Conservation (phyloP, 1,139 yeast genomes). For the Taphrina communis region DNA sequence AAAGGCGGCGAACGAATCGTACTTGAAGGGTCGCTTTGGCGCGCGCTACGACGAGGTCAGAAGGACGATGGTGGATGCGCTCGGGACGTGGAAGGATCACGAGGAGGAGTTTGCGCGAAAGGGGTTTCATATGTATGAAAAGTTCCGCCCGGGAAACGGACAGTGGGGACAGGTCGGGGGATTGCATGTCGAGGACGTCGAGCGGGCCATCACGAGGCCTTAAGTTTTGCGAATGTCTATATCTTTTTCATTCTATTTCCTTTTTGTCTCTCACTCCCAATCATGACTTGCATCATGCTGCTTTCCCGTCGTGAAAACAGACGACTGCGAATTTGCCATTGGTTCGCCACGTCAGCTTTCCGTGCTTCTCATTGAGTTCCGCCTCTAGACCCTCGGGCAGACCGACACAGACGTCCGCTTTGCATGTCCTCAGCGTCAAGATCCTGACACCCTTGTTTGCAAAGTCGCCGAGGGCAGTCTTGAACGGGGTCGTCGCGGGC, state of each 20-base stretch:
- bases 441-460: constrained; percentile 62
- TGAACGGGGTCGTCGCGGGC: constrained; percentile 80
- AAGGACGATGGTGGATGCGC: constrained; percentile 8
- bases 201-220: constrained; percentile 3
- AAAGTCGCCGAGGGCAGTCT: constrained; percentile 70
- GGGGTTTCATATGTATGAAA: constrained; percentile 36
- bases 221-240: not conserved
- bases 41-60: constrained; percentile 21
- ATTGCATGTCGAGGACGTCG: constrained; percentile 20
- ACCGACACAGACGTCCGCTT: constrained; percentile 96
- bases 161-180: constrained; percentile 36
- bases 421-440: constrained; percentile 84
- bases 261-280: too few species aligned
- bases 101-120: constrained; percentile 24
- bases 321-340: constrained; percentile 43
- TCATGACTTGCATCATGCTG: too few species aligned
- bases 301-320: constrained; percentile 37
- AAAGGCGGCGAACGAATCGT: constrained; percentile 25
- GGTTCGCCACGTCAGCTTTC: constrained; percentile 43
- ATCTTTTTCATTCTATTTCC: not conserved
- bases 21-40: constrained; percentile 25
- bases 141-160: constrained; percentile 25
- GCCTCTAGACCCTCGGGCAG: constrained; percentile 68
- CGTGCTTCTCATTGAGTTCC: constrained; percentile 54
- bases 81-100: constrained; percentile 22